Evolutionary conservation across 2,329 filamentous ascomycete genomes (phyloP), one percentile per base, ranked within the genome.

Genomic region (Aspergillus oerlinghausenensis): DNA sequence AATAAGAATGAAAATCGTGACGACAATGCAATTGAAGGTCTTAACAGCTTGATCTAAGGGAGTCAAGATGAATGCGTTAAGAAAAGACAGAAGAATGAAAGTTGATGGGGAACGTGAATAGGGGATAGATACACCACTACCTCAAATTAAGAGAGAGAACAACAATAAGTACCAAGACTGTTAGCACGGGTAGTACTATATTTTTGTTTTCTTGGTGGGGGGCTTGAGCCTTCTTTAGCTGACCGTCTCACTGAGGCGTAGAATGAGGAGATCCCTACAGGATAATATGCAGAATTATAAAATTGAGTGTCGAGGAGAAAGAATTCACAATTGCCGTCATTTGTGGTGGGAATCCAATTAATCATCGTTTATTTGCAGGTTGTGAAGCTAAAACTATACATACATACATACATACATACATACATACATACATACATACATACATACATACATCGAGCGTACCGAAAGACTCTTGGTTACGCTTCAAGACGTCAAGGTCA

Each of bases 21-120:
- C 21, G 32, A 56, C 35, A 14, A 45, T 48, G 54, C 51, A 53
- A 56, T 58, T 54, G 56, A 47, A 43, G 8, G 11, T 19, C n/a
- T 43, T 11, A n/a, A 7, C 14, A 38, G 5, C 4, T 17, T 38
- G 14, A 38, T 7, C 32, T 38, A 38, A 38, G 14, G 42, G 42
- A 23, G n/a, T 17, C 40, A 17, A 19, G 21, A 10, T 45, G 42
- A 8, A 45, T 21, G 14, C 21, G 42, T 6, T 8, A 45, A 23
- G 14, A 17, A 23, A 23, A 45, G 40, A 45, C 8, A 45, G 11
- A 45, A 23, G 42, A 45, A 45, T 23, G n/a, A 14, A 23, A 21
- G 21, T 6, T 40, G 52, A 19, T 42, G 8, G 25, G 25, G 29
- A 32, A 19, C 5, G 25, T 25, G 14, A 26, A 32, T 45, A 42